Evolutionary conservation across 495 filamentous ascomycete genomes (phyloP).

Genomic region (Aspergillus incahuasiensis): DNA sequence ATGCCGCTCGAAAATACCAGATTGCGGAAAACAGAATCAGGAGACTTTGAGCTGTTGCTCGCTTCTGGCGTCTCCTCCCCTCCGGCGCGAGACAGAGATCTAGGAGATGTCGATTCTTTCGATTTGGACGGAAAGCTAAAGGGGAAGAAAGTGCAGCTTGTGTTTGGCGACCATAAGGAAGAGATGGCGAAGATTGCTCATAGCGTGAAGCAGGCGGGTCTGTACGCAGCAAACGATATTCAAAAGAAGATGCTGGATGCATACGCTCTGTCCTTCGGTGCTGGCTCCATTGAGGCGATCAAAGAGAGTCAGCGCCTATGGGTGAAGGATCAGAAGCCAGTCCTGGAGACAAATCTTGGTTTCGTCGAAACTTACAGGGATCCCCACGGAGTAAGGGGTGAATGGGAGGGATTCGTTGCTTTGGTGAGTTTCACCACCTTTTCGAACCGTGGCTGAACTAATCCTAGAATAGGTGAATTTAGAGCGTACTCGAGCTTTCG

Average conservation of each 20-base stretch:
- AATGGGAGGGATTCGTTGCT: slow-evolving; percentile 94
- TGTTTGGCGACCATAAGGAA: slow-evolving; percentile 77
- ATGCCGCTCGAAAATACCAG: slow-evolving; percentile 83
- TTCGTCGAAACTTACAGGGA: slow-evolving; percentile 97
- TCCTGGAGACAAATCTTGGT: slow-evolving; percentile 85
- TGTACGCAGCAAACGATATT: slow-evolving; percentile 77
- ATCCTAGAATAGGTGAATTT: slow-evolving; percentile 59
- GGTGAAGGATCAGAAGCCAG: slow-evolving; percentile 88
- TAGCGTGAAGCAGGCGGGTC: slow-evolving; percentile 64
- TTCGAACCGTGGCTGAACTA: slow-evolving; percentile 4
- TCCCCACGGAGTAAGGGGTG: slow-evolving; percentile 85
- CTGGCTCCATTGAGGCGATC: slow-evolving; percentile 80
- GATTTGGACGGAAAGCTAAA: slow-evolving; percentile 57
- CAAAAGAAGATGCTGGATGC: slow-evolving; percentile 78
- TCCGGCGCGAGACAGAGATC: slow-evolving; percentile 59
- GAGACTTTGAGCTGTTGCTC: slow-evolving; percentile 76
- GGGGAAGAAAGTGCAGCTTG: slow-evolving; percentile 67
- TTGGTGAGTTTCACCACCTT: slow-evolving; percentile 43
- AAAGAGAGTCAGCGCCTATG: slow-evolving; percentile 88
- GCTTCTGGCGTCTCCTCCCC: slow-evolving; percentile 63
- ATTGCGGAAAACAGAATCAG: slow-evolving; percentile 65
- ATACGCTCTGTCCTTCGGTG: slow-evolving; percentile 79
- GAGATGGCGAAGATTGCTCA: slow-evolving; percentile 77
- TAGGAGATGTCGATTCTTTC: slow-evolving; percentile 62
- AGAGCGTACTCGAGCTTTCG: slow-evolving; percentile 88